Percentiles rank a stretch among this genome's conserved stretches.
Evolutionary conservation across 2,329 filamentous ascomycete genomes (phyloP).

Genomic region (Mycosphaerella sp.): DNA sequence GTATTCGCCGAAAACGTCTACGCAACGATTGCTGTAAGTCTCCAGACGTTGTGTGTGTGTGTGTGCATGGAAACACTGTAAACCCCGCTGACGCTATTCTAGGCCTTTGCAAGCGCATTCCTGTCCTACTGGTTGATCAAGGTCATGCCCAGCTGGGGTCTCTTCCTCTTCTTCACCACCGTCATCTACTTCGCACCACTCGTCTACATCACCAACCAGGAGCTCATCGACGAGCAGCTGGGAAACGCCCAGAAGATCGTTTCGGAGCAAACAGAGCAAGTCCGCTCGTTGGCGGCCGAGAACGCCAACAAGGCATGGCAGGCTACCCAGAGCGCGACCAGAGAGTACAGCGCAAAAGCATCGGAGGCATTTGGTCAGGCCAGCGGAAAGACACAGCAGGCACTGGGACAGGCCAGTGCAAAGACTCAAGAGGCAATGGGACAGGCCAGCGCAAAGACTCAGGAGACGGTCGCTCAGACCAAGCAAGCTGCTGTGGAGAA

Average conservation of each 20-base stretch:
- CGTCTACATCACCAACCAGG: constrained; percentile 59
- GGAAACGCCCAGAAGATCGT: constrained; percentile 49
- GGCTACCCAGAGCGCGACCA: constrained; percentile 52
- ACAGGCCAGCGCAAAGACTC: constrained; percentile 55
- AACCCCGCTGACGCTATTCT: constrained; percentile 17
- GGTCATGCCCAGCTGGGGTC: constrained; percentile 58
- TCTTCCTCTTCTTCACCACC: constrained; percentile 51
- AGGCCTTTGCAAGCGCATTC: constrained; percentile 56
- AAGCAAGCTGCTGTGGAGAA: constrained; percentile 34
- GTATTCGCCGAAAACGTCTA: constrained; percentile 60
- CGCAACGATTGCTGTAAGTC: constrained; percentile 53
- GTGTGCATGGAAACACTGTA: neutral
- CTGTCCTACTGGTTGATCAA: constrained; percentile 60
- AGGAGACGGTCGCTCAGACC: constrained; percentile 45
- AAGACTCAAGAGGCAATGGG: constrained; percentile 53
- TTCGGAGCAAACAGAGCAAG: constrained; percentile 53
- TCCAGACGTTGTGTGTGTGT: neutral
- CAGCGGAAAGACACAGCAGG: constrained; percentile 51
- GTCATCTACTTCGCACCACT: constrained; percentile 55
- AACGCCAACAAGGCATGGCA: constrained; percentile 54
- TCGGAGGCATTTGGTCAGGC: constrained; percentile 53
- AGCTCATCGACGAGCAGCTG: constrained; percentile 56
- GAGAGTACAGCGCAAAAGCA: constrained; percentile 55
- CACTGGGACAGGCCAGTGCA: constrained; percentile 51
- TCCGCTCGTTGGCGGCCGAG: constrained; percentile 54